These are phyloP conservation scores for Phellinidium pouzarii DNA, from an alignment of 1,284 basidiomycete genomes.

Conservation along the genomic window DNA sequence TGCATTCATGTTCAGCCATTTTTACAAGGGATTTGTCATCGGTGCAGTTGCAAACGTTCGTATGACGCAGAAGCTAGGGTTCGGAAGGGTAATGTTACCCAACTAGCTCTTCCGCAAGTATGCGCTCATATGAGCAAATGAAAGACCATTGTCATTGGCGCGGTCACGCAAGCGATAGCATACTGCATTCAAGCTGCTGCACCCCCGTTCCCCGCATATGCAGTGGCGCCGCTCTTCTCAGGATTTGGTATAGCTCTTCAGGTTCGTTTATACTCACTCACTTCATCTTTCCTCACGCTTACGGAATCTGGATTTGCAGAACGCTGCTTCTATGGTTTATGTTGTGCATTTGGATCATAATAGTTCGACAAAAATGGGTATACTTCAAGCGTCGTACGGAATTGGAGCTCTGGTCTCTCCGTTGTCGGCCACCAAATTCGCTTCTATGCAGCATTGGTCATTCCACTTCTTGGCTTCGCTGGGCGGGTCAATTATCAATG, in stretches of 20 bases:
- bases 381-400: slow-evolving; percentile 54
- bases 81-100: slow-evolving; percentile 43
- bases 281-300: neutral
- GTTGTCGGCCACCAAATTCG: slow-evolving; percentile 63
- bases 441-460: slow-evolving; percentile 43
- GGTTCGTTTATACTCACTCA: slow-evolving; percentile 25
- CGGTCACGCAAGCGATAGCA: slow-evolving; percentile 33
- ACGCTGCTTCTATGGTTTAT: slow-evolving; percentile 51
- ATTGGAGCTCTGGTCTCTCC: slow-evolving; percentile 62
- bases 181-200: slow-evolving; percentile 52
- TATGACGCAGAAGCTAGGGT: slow-evolving; percentile 48
- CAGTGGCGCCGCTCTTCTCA: slow-evolving; percentile 49
- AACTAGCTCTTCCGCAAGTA: neutral
- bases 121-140: neutral
- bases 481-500: slow-evolving; percentile 44
- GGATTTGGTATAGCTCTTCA: slow-evolving; percentile 58
- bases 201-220: slow-evolving; percentile 58
- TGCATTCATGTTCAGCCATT: neutral
- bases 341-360: slow-evolving; percentile 40
- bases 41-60: slow-evolving; percentile 49
- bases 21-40: slow-evolving; percentile 43
- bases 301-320: slow-evolving; percentile 39
- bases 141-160: slow-evolving; percentile 25
- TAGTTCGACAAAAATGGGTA: slow-evolving; percentile 50
- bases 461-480: slow-evolving; percentile 60